Evolutionary conservation across 768 basidiomycete species (phyloP).

Genomic region (Pleurotus pulmonarius): DNA sequence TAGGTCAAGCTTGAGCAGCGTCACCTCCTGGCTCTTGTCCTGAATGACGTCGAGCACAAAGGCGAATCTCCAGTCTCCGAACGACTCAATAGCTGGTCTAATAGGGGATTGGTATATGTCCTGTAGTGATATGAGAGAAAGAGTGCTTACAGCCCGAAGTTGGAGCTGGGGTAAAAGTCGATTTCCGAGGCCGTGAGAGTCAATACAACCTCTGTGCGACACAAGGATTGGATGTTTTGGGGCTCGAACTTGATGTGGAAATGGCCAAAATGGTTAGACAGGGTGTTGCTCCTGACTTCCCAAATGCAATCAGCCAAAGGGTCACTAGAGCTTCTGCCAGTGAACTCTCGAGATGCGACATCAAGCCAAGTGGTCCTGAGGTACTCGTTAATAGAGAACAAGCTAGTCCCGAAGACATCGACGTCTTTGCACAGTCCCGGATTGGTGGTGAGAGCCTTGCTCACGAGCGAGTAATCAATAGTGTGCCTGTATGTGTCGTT

Average conservation of each 20-base stretch:
- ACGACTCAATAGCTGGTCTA: not conserved
- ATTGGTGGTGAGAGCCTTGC: constrained; percentile 4
- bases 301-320: not conserved
- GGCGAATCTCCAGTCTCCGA: not conserved
- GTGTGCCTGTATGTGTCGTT: constrained; percentile 9
- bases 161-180: not conserved
- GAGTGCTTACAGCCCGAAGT: not conserved
- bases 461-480: constrained; percentile 18
- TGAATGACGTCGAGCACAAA: constrained; percentile 2
- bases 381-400: constrained; percentile 14
- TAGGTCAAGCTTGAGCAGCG: constrained; percentile 1
- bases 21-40: constrained; percentile 1
- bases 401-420: constrained; percentile 10
- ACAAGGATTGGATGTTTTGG: constrained; percentile 15
- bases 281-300: constrained; percentile 7
- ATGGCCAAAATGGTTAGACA: constrained; percentile 7
- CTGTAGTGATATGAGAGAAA: not conserved
- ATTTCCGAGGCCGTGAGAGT: constrained; percentile 15
- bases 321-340: not conserved
- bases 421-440: constrained; percentile 8
- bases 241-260: constrained; percentile 18
- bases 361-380: constrained; percentile 9
- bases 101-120: not conserved
- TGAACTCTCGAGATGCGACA: not conserved
- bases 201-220: constrained; percentile 16